These are phyloP conservation scores for Solanum rostratum DNA, from an alignment of 257 asterid genomes.

Conservation along the genomic window DNA sequence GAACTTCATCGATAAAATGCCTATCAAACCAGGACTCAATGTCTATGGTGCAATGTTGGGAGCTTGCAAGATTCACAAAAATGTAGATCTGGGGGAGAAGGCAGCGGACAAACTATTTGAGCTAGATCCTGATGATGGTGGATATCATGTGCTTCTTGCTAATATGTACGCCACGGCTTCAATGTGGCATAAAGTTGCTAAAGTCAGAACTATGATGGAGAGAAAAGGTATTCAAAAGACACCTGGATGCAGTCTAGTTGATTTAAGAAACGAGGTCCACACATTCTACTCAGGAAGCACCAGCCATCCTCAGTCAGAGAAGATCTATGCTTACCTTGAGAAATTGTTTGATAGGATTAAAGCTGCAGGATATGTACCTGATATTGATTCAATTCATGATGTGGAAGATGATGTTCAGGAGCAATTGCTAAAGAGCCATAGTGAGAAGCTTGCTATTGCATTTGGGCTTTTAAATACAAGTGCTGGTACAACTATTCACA, in stretches of 20 bases:
- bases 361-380: slow-evolving; percentile 70
- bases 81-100: slow-evolving; percentile 65
- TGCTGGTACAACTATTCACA: slow-evolving; percentile 62
- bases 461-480: slow-evolving; percentile 63
- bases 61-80: slow-evolving; percentile 90
- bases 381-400: slow-evolving; percentile 59
- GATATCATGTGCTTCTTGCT: slow-evolving; percentile 81
- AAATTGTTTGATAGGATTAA: slow-evolving; percentile 55
- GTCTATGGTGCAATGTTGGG: slow-evolving; percentile 96
- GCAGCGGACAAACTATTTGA: slow-evolving; percentile 69
- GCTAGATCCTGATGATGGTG: slow-evolving; percentile 76
- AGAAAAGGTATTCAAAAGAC: slow-evolving; percentile 72
- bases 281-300: slow-evolving; percentile 85
- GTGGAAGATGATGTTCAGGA: slow-evolving; percentile 85
- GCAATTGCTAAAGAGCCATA: slow-evolving; percentile 61
- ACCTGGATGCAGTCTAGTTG: slow-evolving; percentile 79
- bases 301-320: slow-evolving; percentile 59
- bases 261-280: slow-evolving; percentile 71
- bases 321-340: slow-evolving; percentile 55
- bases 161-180: slow-evolving; percentile 76
- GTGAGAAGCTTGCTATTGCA: slow-evolving; percentile 90
- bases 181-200: slow-evolving; percentile 81
- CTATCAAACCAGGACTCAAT: slow-evolving; percentile 61
- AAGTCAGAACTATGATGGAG: slow-evolving; percentile 79
- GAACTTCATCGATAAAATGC: slow-evolving; percentile 64